Evolutionary conservation across 2,329 filamentous ascomycete genomes (phyloP).

Genomic region (Nannizzia gypsea): DNA sequence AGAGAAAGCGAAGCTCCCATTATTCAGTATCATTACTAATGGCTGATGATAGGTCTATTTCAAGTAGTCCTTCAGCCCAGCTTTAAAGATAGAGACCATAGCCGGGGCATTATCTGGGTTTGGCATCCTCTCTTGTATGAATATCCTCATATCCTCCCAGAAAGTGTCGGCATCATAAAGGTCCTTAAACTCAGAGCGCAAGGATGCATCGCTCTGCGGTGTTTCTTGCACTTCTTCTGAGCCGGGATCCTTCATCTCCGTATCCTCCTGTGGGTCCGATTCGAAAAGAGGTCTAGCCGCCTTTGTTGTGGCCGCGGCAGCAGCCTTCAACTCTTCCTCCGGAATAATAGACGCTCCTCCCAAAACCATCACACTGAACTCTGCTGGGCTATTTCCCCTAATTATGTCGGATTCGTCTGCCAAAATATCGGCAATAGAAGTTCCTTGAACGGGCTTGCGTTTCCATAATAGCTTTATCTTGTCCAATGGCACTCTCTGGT

Average conservation of each 20-base stretch:
- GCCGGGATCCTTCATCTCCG: conserved; percentile 9
- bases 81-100: conserved; percentile 55
- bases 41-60: background rate
- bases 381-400: conserved; percentile 41
- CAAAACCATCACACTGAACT: conserved; percentile 81
- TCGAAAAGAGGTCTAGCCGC: background rate
- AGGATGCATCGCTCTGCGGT: conserved; percentile 32
- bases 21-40: background rate
- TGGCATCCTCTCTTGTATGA: conserved; percentile 65
- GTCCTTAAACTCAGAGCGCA: conserved; percentile 21
- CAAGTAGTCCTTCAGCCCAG: conserved; percentile 47
- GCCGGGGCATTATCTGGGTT: conserved; percentile 54
- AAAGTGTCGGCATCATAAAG: conserved; percentile 55
- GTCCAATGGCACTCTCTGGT: conserved; percentile 36
- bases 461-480: conserved; percentile 79
- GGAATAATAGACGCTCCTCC: conserved; percentile 48
- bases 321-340: conserved; percentile 18
- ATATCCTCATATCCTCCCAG: conserved; percentile 75
- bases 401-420: conserved; percentile 40
- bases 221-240: conserved; percentile 12
- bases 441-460: conserved; percentile 76
- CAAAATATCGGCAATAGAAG: conserved; percentile 63
- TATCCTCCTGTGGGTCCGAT: background rate
- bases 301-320: conserved; percentile 22
- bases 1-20: background rate